Conservation (phyloP, 2,329 filamentous ascomycete genomes). For the Phialophora verrucosa region DNA sequence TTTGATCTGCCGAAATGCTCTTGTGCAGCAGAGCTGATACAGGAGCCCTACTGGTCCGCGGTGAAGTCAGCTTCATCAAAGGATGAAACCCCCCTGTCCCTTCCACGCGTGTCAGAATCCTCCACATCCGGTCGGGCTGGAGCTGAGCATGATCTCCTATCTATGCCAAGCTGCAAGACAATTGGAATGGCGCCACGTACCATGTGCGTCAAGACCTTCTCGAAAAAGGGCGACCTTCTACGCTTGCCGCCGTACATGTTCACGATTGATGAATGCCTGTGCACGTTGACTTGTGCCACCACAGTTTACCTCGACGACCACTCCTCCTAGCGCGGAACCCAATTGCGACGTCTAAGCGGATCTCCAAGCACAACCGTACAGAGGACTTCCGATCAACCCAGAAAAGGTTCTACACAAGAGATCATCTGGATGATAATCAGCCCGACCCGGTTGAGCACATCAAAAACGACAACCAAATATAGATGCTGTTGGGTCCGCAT, state of each 20-base stretch:
- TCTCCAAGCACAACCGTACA: background rate
- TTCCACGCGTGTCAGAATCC: conserved; percentile 8
- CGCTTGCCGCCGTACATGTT: background rate
- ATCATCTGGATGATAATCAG: background rate
- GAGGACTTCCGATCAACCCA: background rate
- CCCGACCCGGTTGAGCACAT: background rate
- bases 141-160: conserved; percentile 3
- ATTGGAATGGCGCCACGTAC: background rate
- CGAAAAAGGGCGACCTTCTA: background rate
- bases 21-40: background rate
- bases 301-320: background rate
- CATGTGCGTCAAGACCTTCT: background rate
- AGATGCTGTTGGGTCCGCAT: background rate
- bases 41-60: background rate
- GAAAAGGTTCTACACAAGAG: background rate
- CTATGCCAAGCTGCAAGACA: background rate
- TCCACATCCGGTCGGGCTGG: background rate
- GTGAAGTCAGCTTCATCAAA: background rate
- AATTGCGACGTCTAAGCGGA: background rate
- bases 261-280: background rate
- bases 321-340: background rate
- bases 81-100: conserved; percentile 9
- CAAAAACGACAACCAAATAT: background rate
- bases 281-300: background rate
- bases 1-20: background rate